phyloP scores from a whole-genome alignment of 441 rosid species.

The Mallotus japonicus region DNA sequence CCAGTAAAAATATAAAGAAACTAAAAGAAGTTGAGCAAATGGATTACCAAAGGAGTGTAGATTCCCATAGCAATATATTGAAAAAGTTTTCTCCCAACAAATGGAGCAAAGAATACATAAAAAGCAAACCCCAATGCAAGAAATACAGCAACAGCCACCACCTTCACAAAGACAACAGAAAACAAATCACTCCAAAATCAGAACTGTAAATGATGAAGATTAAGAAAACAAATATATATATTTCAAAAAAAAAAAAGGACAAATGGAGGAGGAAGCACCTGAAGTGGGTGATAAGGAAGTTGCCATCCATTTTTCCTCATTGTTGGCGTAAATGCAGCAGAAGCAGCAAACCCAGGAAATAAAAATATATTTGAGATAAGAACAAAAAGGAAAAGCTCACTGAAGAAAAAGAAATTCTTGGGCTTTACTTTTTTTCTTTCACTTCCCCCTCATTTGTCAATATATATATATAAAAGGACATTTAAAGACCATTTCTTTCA shows the following conservation, averaged over 20 bases:
- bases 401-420: slow-evolving; percentile 12
- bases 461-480: slow-evolving; percentile 16
- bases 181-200: slow-evolving; percentile 23
- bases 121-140: slow-evolving; percentile 96
- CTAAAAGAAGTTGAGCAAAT: slow-evolving; percentile 7
- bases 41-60: slow-evolving; percentile 89
- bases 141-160: slow-evolving; percentile 98
- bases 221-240: neutral
- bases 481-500: slow-evolving; percentile 27
- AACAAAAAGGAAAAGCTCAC: slow-evolving; percentile 8
- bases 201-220: slow-evolving; percentile 22
- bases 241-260: neutral
- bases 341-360: slow-evolving; percentile 20
- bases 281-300: slow-evolving; percentile 97
- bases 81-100: slow-evolving; percentile 77
- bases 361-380: slow-evolving; percentile 11
- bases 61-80: slow-evolving; percentile 82
- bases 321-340: slow-evolving; percentile 40
- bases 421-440: slow-evolving; percentile 26
- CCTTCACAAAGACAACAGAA: slow-evolving; percentile 45
- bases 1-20: neutral
- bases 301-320: slow-evolving; percentile 99
- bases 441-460: slow-evolving; percentile 50
- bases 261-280: slow-evolving; percentile 39
- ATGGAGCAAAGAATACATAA: slow-evolving; percentile 98